Conservation (phyloP, 306 rosid species). For the Trichosanthes cucumerina region DNA sequence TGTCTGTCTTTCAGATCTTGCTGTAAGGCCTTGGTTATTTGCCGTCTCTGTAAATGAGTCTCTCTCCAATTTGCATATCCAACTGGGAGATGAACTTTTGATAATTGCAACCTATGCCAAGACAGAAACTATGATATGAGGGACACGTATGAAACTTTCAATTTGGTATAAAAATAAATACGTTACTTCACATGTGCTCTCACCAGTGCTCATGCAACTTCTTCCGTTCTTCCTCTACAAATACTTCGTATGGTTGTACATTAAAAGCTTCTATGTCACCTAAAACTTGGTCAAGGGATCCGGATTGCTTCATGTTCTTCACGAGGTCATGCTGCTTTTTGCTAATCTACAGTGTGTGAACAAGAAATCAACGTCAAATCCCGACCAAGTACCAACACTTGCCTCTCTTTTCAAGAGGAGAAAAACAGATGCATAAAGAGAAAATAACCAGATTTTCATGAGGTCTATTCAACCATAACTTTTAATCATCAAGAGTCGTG, state of each 20-base stretch:
- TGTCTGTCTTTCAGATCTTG: slow-evolving; percentile 45
- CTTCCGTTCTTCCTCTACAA: slow-evolving; percentile 78
- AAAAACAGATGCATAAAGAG: background rate
- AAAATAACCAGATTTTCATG: background rate
- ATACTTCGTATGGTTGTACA: slow-evolving; percentile 75
- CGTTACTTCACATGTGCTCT: slow-evolving; percentile 24
- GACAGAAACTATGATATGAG: slow-evolving; percentile 20
- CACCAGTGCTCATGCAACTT: slow-evolving; percentile 86
- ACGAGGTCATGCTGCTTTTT: slow-evolving; percentile 84
- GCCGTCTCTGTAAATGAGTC: slow-evolving; percentile 33
- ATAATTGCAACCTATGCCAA: slow-evolving; percentile 63
- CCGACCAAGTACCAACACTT: background rate
- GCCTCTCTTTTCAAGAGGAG: background rate
- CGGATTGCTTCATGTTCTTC: slow-evolving; percentile 82
- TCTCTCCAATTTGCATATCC: slow-evolving; percentile 55
- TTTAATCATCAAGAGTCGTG: background rate
- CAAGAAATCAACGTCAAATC: slow-evolving; percentile 22
- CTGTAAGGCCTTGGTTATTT: slow-evolving; percentile 35
- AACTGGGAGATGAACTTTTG: slow-evolving; percentile 55
- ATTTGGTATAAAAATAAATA: slow-evolving; percentile 1
- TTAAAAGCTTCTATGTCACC: slow-evolving; percentile 57
- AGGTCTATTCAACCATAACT: background rate
- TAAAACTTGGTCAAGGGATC: slow-evolving; percentile 75
- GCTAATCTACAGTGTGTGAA: slow-evolving; percentile 58
- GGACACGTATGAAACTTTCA: background rate